Conservation (phyloP, 805 yeast species). For the Cyberlindnera bimundalis region DNA sequence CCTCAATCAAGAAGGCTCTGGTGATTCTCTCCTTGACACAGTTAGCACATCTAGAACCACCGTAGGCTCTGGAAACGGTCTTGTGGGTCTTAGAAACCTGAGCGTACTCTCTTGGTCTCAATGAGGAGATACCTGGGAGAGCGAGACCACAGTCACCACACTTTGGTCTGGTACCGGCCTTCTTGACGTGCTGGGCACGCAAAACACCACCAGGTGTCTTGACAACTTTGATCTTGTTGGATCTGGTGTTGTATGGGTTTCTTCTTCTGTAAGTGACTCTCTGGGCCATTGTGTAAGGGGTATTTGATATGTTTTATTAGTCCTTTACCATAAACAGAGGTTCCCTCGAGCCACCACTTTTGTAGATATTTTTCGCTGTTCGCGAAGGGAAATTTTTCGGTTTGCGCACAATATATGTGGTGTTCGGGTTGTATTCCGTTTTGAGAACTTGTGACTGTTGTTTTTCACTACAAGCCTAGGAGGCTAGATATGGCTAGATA, state of each 20-base stretch:
- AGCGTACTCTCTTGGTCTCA: conserved; percentile 99
- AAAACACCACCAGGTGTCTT: conserved; percentile 99
- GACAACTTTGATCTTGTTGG: conserved; percentile 99
- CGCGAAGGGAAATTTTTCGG: conserved; percentile 9
- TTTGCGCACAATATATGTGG: conserved; percentile 11
- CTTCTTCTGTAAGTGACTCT: conserved; percentile 99
- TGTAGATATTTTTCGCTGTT: conserved; percentile 4
- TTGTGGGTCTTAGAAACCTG: conserved; percentile 92
- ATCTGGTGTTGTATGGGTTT: conserved; percentile 99
- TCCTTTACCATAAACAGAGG: background rate
- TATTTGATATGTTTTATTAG: background rate
- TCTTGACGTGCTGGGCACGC: conserved; percentile 96
- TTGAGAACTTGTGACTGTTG: conserved; percentile 20
- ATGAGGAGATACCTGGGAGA: conserved; percentile 84
- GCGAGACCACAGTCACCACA: conserved; percentile 81
- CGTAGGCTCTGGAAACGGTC: conserved; percentile 99
- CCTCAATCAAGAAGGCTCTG: conserved; percentile 99
- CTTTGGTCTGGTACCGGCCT: conserved; percentile 76
- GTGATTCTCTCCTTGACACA: conserved; percentile 99
- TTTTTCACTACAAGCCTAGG: conserved; percentile 3
- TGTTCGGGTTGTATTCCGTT: conserved; percentile 12
- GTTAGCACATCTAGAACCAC: conserved; percentile 98
- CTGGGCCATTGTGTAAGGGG: conserved; percentile 71
- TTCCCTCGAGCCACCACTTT: background rate
- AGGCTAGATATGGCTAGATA: too few species aligned